phyloP scores from a whole-genome alignment of 371 early-diverging fungal genomes.

The Syncephalastrum monosporum region DNA sequence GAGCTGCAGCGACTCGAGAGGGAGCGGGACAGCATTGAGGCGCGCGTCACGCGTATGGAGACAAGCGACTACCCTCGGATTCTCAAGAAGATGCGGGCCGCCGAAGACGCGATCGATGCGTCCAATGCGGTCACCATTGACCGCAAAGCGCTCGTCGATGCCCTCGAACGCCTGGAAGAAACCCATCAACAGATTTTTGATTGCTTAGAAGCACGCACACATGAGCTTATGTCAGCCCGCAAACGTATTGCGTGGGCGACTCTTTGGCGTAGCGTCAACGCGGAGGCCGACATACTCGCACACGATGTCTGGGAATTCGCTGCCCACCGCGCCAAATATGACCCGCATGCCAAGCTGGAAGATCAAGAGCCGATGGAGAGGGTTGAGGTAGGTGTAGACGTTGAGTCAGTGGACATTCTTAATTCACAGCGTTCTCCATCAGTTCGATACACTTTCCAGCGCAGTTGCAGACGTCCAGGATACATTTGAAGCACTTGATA shows the following conservation, averaged over 20 bases:
- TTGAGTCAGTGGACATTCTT: slow-evolving; percentile 2
- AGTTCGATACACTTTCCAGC: too few species aligned
- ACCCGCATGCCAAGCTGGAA: slow-evolving; percentile 12
- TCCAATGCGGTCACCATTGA: slow-evolving; percentile 39
- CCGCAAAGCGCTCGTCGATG: slow-evolving; percentile 27
- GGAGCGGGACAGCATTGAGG: slow-evolving; percentile 26
- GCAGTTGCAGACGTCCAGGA: background rate
- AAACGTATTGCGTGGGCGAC: slow-evolving; percentile 24
- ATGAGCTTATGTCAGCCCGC: slow-evolving; percentile 19
- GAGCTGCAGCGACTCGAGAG: slow-evolving; percentile 28
- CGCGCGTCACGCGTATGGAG: slow-evolving; percentile 29
- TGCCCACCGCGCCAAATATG: slow-evolving; percentile 32
- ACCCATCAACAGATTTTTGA: slow-evolving; percentile 17
- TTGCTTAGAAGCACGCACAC: slow-evolving; percentile 16
- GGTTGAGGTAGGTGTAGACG: background rate
- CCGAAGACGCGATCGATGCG: slow-evolving; percentile 41
- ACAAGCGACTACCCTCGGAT: slow-evolving; percentile 25
- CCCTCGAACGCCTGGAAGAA: slow-evolving; percentile 31
- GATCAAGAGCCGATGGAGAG: background rate
- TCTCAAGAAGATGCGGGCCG: slow-evolving; percentile 20
- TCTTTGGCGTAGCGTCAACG: slow-evolving; percentile 17
- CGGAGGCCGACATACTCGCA: slow-evolving; percentile 15
- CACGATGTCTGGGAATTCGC: slow-evolving; percentile 39
- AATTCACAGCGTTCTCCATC: background rate
- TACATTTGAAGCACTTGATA: slow-evolving; percentile 9